These are phyloP conservation scores for Kwoniella mangroviensis DNA, from an alignment of 768 basidiomycete genomes.

Conservation along the genomic window DNA sequence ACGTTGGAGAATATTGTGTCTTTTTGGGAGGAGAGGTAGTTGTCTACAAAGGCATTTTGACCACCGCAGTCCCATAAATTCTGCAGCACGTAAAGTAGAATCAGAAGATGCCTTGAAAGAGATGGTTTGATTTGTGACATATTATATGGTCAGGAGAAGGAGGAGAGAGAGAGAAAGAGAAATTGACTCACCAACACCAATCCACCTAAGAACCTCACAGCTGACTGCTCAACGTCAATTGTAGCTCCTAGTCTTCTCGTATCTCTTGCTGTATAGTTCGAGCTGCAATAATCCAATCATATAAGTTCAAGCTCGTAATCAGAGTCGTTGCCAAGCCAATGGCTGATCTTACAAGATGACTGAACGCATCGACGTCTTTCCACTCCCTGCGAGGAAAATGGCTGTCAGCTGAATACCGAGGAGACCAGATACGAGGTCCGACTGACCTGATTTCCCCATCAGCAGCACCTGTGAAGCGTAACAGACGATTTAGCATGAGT, in stretches of 20 bases:
- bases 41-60: conserved; percentile 97
- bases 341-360: conserved; percentile 84
- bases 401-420: conserved; percentile 11
- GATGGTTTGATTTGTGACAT: no score
- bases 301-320: neutral
- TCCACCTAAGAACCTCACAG: conserved; percentile 94
- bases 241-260: conserved; percentile 92
- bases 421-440: conserved; percentile 33
- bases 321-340: neutral
- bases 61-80: conserved; percentile 99
- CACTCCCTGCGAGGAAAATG: conserved; percentile 57
- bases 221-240: conserved; percentile 96
- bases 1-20: conserved; percentile 96
- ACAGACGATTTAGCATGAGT: conserved; percentile 2
- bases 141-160: no score
- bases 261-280: conserved; percentile 89
- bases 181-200: conserved; percentile 68
- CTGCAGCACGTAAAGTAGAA: conserved; percentile 5
- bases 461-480: conserved; percentile 73
- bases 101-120: no score
- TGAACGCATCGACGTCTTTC: conserved; percentile 92
- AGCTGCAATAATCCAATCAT: conserved; percentile 62
- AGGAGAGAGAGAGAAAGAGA: neutral
- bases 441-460: conserved; percentile 91
- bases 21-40: conserved; percentile 87